A percentile compares a stretch with the other conserved stretches of the same genome.
These are phyloP conservation scores for Citrus inodora DNA, from an alignment of 345 rosid species.

Conservation along the genomic window DNA sequence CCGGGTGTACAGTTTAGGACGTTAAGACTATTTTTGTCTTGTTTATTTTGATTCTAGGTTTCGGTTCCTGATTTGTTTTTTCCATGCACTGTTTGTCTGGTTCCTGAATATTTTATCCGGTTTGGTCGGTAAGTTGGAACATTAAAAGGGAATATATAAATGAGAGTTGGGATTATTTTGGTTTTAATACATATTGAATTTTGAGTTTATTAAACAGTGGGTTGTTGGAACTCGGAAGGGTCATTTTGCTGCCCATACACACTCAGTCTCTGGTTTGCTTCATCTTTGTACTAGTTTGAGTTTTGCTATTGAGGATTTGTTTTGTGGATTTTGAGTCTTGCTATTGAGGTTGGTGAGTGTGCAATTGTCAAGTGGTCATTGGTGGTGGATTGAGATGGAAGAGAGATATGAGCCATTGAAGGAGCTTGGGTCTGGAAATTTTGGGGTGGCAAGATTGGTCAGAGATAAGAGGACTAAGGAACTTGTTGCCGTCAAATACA, in stretches of 20 bases:
- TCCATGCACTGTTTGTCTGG: background rate
- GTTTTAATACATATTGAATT: too few relatives aligned
- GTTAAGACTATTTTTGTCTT: background rate
- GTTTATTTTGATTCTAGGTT: background rate
- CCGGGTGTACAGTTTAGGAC: background rate
- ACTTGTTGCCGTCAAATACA: slow-evolving; percentile 90
- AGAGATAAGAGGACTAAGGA: slow-evolving; percentile 78
- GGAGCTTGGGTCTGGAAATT: slow-evolving; percentile 86
- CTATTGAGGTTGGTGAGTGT: too few relatives aligned
- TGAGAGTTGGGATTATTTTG: too few relatives aligned
- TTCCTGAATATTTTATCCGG: background rate
- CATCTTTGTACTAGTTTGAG: too few relatives aligned
- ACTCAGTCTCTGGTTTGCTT: background rate
- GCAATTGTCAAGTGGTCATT: background rate
- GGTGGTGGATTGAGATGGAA: slow-evolving; percentile 35
- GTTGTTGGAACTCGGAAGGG: background rate
- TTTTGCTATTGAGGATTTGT: too few relatives aligned
- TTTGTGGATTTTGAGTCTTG: too few relatives aligned
- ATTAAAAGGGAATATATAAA: background rate
- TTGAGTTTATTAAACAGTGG: background rate
- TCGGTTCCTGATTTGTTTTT: background rate
- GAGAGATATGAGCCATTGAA: slow-evolving; percentile 73
- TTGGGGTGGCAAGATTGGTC: slow-evolving; percentile 85
- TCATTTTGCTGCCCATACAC: background rate
- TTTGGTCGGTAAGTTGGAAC: background rate